Base-by-base conservation (phyloP, 768 basidiomycete genomes). In the Boletus subparvulus region DNA sequence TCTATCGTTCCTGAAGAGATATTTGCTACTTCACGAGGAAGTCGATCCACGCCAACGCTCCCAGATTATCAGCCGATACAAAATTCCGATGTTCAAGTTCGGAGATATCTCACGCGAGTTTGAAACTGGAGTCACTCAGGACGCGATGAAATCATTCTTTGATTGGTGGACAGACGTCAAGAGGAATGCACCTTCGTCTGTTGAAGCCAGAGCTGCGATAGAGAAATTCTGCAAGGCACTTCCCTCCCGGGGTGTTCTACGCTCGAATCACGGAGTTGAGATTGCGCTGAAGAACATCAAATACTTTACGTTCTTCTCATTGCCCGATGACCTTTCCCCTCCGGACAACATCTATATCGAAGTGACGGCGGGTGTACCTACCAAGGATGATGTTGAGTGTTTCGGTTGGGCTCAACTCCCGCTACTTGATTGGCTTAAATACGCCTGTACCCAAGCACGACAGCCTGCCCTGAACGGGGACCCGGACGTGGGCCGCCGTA, bases 311-410 rank as follows among this genome's bases (percentile, higher is more conserved):
- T 74, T 76, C 11, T 74, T 77, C n/a, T 83, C 93, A 17, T 86
- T 89, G 3, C 54, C 73, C 3, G 88, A 92, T 54, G 84, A 88
- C 13, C 92, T 93, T 6, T 74, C 94, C 6, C 94, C 94, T 4
- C 70, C 74, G 1, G 78, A 88, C 60, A 83, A 90, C 4, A 77
- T 98, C 0, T 90, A 91, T 0, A 73, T 86, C 49, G 74, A 72
- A 9, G 71, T 94, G 48, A 85, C 86, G 59, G 82, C 80, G 52
- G 67, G 76, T 21, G 77, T 92, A n/a, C n/a, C n/a, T n/a, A n/a
- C n/a, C n/a, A n/a, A n/a, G n/a, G n/a, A n/a, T n/a, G n/a, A n/a
- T n/a, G n/a, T n/a, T n/a, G n/a, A n/a, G n/a, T n/a, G n/a, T n/a
- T n/a, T n/a, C n/a, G n/a, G n/a, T n/a, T n/a, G n/a, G n/a, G n/a